These are phyloP conservation scores for Microcyclospora tardicrescens DNA, from an alignment of 2,329 filamentous ascomycete genomes.

Conservation along the genomic window DNA sequence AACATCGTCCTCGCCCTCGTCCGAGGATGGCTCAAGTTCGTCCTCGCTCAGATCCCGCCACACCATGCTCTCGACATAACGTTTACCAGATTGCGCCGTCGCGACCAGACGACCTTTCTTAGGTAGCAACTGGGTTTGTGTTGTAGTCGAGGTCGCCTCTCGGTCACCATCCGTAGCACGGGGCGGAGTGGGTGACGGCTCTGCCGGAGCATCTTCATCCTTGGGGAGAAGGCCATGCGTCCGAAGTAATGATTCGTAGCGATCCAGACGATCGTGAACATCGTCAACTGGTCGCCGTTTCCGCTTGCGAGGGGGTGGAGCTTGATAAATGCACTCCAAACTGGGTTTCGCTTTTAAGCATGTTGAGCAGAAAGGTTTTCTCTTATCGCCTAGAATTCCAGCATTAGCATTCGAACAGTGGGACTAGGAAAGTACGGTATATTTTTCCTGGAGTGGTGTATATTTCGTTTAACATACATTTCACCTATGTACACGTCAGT, in stretches of 20 bases:
- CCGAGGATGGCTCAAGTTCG: slow-evolving; percentile 14
- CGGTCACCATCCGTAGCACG: not conserved
- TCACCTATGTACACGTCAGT: no score
- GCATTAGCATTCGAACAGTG: no score
- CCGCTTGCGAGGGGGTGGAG: slow-evolving; percentile 26
- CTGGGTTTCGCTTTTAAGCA: slow-evolving; percentile 22
- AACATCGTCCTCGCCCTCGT: slow-evolving; percentile 15
- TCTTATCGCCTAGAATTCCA: slow-evolving; percentile 17
- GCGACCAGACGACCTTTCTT: not conserved
- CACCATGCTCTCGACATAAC: slow-evolving; percentile 30
- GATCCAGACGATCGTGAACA: slow-evolving; percentile 24
- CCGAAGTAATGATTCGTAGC: slow-evolving; percentile 28
- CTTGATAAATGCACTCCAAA: slow-evolving; percentile 28
- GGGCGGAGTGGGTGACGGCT: not conserved
- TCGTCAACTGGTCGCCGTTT: slow-evolving; percentile 26
- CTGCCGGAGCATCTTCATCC: not conserved
- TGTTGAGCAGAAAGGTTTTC: slow-evolving; percentile 21
- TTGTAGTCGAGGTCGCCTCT: not conserved
- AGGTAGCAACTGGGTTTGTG: not conserved
- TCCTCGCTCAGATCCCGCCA: slow-evolving; percentile 20
- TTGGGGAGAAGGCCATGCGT: slow-evolving; percentile 23
- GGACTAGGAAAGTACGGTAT: no score
- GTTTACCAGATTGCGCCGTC: slow-evolving; percentile 12
- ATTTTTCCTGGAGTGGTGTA: no score
- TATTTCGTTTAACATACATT: no score